These are phyloP conservation scores for Sutorius australiensis DNA, from an alignment of 768 basidiomycete species.

Conservation along the genomic window DNA sequence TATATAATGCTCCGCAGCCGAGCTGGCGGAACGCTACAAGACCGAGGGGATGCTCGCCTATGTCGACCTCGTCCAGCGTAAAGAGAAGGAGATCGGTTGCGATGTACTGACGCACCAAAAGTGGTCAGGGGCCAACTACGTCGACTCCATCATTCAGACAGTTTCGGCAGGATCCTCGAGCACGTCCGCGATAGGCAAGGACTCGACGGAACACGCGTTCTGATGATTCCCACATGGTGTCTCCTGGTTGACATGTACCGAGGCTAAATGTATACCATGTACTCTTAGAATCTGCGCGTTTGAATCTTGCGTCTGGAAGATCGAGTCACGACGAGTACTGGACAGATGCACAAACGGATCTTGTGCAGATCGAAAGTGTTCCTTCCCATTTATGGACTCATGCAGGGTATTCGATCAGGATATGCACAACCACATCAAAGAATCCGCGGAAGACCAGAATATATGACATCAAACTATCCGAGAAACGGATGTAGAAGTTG, in stretches of 20 bases:
- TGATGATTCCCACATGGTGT: slow-evolving; percentile 26
- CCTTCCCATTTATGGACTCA: not conserved
- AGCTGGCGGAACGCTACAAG: slow-evolving; percentile 76
- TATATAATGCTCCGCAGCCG: slow-evolving; percentile 47
- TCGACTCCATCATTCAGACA: slow-evolving; percentile 79
- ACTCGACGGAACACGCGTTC: slow-evolving; percentile 88
- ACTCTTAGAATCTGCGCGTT: not conserved
- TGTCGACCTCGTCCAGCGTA: slow-evolving; percentile 81
- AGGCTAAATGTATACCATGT: slow-evolving; percentile 3
- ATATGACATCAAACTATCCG: not conserved
- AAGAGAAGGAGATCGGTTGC: slow-evolving; percentile 83
- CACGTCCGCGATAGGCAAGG: slow-evolving; percentile 77
- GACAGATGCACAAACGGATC: slow-evolving; percentile 12
- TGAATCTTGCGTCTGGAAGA: not conserved
- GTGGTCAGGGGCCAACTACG: slow-evolving; percentile 93
- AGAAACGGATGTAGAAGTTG: not conserved
- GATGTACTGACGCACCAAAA: slow-evolving; percentile 94
- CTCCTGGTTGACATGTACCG: not conserved
- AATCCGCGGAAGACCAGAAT: slow-evolving; percentile 1
- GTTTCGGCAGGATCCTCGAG: slow-evolving; percentile 87
- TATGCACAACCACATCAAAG: slow-evolving; percentile 1
- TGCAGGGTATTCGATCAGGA: not conserved
- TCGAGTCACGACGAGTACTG: slow-evolving; percentile 2
- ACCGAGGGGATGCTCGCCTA: slow-evolving; percentile 92
- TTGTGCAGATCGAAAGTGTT: slow-evolving; percentile 8